Evolutionary conservation across 768 basidiomycete species (phyloP).

Genomic region (Lyophyllum decastes): DNA sequence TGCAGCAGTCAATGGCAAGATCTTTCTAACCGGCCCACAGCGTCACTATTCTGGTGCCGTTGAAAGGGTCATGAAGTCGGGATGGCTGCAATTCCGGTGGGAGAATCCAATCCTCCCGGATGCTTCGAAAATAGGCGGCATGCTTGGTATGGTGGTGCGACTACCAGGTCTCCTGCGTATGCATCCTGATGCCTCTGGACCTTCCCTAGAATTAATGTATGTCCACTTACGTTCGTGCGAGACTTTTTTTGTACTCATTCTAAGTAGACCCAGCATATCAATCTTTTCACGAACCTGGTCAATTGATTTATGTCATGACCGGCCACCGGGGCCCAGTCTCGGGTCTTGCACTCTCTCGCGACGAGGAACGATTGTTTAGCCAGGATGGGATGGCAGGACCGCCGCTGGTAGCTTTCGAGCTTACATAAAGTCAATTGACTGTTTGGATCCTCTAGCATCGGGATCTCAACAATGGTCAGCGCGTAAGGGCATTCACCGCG

Average conservation of each 20-base stretch:
- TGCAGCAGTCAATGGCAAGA: slow-evolving; percentile 83
- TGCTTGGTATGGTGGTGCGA: slow-evolving; percentile 36
- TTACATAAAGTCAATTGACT: slow-evolving; percentile 9
- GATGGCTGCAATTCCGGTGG: slow-evolving; percentile 89
- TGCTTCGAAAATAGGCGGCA: slow-evolving; percentile 24
- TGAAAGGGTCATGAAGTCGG: slow-evolving; percentile 89
- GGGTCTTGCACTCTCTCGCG: slow-evolving; percentile 75
- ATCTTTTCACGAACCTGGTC: slow-evolving; percentile 93
- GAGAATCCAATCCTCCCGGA: slow-evolving; percentile 59
- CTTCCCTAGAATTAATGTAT: slow-evolving; percentile 82
- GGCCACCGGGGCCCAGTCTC: slow-evolving; percentile 88
- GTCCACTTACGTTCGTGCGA: slow-evolving; percentile 24
- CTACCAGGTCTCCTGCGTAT: slow-evolving; percentile 77
- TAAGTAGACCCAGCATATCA: slow-evolving; percentile 82
- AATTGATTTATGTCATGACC: slow-evolving; percentile 66
- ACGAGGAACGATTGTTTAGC: slow-evolving; percentile 86
- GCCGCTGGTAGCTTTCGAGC: slow-evolving; percentile 52
- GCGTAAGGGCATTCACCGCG: slow-evolving; percentile 71
- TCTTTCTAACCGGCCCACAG: slow-evolving; percentile 85
- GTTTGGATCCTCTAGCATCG: slow-evolving; percentile 69
- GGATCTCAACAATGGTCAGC: slow-evolving; percentile 92
- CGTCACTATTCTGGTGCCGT: slow-evolving; percentile 87
- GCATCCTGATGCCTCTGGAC: slow-evolving; percentile 93
- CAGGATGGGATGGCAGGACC: slow-evolving; percentile 92
- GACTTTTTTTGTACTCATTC: slow-evolving; percentile 1